Evolutionary conservation across 306 rosid genomes (phyloP).

Genomic region (Prunus davidiana): DNA sequence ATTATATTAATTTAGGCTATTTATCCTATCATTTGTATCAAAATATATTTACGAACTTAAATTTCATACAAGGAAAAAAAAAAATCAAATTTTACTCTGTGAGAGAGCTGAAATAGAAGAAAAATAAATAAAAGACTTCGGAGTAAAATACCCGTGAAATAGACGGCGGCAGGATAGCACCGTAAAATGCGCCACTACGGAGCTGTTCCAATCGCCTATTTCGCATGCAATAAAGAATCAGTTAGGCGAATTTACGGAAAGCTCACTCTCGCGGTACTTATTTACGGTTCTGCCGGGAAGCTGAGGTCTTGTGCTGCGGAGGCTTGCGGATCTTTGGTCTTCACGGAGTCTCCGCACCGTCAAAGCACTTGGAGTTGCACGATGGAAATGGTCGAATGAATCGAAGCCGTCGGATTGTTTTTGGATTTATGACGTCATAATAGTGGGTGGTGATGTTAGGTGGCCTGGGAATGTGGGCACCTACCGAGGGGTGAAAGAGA

Average conservation of each 20-base stretch:
- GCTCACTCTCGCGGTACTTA: not conserved
- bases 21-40: too few species aligned
- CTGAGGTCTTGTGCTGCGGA: not conserved
- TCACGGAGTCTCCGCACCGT: constrained; percentile 8
- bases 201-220: constrained; percentile 8
- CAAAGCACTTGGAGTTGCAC: not conserved
- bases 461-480: constrained; percentile 16
- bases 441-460: constrained; percentile 19
- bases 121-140: not conserved
- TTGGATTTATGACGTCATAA: constrained; percentile 17
- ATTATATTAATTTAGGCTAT: too few species aligned
- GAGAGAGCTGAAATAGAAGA: not conserved
- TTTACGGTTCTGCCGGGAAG: not conserved
- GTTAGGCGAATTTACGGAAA: not conserved
- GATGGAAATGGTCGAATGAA: not conserved
- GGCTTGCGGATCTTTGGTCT: not conserved
- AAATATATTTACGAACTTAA: too few species aligned
- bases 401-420: constrained; percentile 12
- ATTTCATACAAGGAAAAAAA: too few species aligned
- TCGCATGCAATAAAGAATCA: constrained; percentile 30
- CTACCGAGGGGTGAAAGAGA: constrained; percentile 35
- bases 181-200: constrained; percentile 12
- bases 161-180: constrained; percentile 12
- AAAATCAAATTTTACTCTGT: not conserved
- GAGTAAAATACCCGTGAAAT: not conserved